These are phyloP conservation scores for Globisporangium irregulare DNA, from an alignment of 352 stramenopile species.

Conservation along the genomic window DNA sequence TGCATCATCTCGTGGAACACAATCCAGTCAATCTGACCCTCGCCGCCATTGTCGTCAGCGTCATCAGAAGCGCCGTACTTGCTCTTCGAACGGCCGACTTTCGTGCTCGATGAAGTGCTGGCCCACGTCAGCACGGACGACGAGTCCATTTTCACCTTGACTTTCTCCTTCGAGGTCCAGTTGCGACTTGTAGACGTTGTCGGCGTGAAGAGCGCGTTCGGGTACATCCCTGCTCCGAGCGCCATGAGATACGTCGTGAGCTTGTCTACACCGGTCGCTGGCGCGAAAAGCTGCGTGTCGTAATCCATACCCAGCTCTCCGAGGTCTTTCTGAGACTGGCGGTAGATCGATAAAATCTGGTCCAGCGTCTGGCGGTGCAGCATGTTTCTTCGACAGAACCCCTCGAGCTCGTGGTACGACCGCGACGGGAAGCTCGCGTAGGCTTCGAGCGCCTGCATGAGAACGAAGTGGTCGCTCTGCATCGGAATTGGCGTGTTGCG, in stretches of 20 bases:
- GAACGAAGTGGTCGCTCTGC: conserved; percentile 71
- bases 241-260: conserved; percentile 63
- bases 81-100: conserved; percentile 14
- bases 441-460: conserved; percentile 63
- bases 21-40: conserved; percentile 52
- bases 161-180: conserved; percentile 80
- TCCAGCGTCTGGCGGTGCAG: conserved; percentile 61
- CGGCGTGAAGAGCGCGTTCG: conserved; percentile 60
- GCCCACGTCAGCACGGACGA: conserved; percentile 51
- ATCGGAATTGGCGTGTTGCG: conserved; percentile 36
- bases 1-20: conserved; percentile 88
- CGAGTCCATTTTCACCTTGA: conserved; percentile 70
- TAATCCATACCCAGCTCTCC: conserved; percentile 44
- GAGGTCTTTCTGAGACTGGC: conserved; percentile 62
- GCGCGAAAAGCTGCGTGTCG: conserved; percentile 39
- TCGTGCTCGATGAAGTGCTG: conserved; percentile 13
- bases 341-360: conserved; percentile 66
- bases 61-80: conserved; percentile 19
- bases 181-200: conserved; percentile 40
- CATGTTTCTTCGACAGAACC: conserved; percentile 63
- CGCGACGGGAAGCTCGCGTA: conserved; percentile 44
- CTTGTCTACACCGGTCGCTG: conserved; percentile 24
- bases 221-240: conserved; percentile 68
- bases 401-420: conserved; percentile 34
- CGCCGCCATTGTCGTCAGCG: conserved; percentile 13